These are phyloP conservation scores for Cryptococcus sp. DNA, from an alignment of 1,284 basidiomycete species.

Conservation along the genomic window DNA sequence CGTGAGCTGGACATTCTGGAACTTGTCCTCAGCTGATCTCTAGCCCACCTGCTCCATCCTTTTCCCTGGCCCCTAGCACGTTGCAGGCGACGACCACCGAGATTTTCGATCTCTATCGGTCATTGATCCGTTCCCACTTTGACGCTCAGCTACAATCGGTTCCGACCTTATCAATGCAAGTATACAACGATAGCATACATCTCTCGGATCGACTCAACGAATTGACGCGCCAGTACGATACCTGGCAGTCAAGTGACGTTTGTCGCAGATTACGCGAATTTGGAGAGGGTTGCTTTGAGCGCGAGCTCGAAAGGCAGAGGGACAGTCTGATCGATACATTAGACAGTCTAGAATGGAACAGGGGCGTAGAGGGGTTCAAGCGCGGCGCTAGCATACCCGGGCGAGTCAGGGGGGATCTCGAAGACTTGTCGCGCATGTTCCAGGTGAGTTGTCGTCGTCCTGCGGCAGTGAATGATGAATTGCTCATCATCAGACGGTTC, in stretches of 20 bases:
- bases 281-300: constrained; percentile 63
- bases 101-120: constrained; percentile 74
- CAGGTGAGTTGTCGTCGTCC: not conserved
- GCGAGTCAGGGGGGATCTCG: constrained; percentile 62
- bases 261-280: not conserved
- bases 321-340: constrained; percentile 53
- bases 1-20: not conserved
- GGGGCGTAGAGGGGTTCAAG: constrained; percentile 66
- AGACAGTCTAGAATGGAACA: constrained; percentile 64
- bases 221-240: constrained; percentile 50
- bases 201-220: constrained; percentile 50
- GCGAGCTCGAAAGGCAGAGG: constrained; percentile 61
- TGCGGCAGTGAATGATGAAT: not conserved
- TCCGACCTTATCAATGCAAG: constrained; percentile 65
- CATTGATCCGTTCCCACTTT: constrained; percentile 71
- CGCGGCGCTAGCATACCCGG: constrained; percentile 63
- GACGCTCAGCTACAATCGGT: constrained; percentile 54
- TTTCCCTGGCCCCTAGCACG: constrained; percentile 9
- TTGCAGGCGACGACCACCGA: constrained; percentile 54
- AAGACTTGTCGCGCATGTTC: constrained; percentile 57
- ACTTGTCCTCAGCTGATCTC: not conserved
- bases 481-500: constrained; percentile 21
- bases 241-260: not conserved
- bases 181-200: constrained; percentile 80
- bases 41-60: constrained; percentile 20